Percentiles rank a stretch among this genome's conserved stretches.
Evolutionary conservation across 139 green algal species (phyloP).

Genomic region (Eudorina sp.): DNA sequence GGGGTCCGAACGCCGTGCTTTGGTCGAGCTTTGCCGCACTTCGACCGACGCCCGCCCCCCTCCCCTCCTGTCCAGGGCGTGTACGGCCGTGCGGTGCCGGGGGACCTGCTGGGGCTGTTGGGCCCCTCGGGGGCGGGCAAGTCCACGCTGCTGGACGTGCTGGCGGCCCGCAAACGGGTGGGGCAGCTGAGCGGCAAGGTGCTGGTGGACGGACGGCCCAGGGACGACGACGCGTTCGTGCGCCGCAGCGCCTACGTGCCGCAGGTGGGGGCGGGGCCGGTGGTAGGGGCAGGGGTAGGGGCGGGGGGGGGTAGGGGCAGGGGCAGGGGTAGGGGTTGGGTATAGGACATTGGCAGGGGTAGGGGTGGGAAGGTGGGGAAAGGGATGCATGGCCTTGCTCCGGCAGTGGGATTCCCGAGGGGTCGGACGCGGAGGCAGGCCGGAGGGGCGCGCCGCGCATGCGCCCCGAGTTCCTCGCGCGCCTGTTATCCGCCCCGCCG

Average conservation of each 20-base stretch:
- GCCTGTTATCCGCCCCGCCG: too few relatives aligned
- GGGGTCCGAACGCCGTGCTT: too few relatives aligned
- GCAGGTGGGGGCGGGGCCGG: constrained; percentile 61
- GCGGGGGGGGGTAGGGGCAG: not conserved
- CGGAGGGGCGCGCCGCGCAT: too few relatives aligned
- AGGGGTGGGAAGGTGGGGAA: too few relatives aligned
- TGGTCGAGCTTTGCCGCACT: too few relatives aligned
- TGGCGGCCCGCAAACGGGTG: constrained; percentile 65
- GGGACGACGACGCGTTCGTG: constrained; percentile 42
- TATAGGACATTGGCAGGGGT: too few relatives aligned
- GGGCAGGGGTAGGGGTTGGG: too few relatives aligned
- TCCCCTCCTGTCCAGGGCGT: constrained; percentile 45
- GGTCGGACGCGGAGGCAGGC: too few relatives aligned
- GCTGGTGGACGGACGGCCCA: constrained; percentile 70
- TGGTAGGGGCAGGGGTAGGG: not conserved
- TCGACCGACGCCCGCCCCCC: not conserved
- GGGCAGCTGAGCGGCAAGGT: constrained; percentile 68
- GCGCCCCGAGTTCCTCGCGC: too few relatives aligned
- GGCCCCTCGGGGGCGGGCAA: constrained; percentile 72
- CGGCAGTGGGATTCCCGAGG: too few relatives aligned
- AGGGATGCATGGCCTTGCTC: too few relatives aligned
- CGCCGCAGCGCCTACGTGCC: constrained; percentile 64
- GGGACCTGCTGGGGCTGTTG: constrained; percentile 68
- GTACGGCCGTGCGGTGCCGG: constrained; percentile 51
- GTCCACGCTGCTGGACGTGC: constrained; percentile 72